Percentiles rank a stretch among this genome's conserved stretches.
phyloP scores from a whole-genome alignment of 2,329 filamentous ascomycete genomes.

The Trichoderma breve region DNA sequence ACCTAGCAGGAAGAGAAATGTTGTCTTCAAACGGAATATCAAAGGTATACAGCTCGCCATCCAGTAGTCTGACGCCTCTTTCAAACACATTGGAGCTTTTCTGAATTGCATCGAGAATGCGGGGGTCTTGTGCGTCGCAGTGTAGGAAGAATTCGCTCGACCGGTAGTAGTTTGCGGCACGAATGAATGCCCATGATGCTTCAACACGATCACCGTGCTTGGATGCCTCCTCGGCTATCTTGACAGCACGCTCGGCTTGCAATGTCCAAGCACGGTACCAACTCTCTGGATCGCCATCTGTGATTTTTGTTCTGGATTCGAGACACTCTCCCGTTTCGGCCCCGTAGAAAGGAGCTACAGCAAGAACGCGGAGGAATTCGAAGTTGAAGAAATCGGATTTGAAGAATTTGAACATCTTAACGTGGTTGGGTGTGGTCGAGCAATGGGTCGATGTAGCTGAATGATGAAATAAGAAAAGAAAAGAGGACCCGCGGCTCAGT shows the following conservation, averaged over 20 bases:
- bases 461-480: not conserved
- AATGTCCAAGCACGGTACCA: conserved; percentile 40
- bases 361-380: conserved; percentile 35
- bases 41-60: conserved; percentile 29
- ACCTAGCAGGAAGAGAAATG: conserved; percentile 35
- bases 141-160: conserved; percentile 35
- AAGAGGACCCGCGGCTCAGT: not conserved
- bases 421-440: not conserved
- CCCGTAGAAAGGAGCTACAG: not conserved
- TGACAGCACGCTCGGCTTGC: conserved; percentile 28
- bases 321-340: conserved; percentile 30
- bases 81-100: conserved; percentile 27
- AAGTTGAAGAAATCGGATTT: conserved; percentile 41
- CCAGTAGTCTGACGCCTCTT: conserved; percentile 31
- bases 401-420: conserved; percentile 37
- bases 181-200: conserved; percentile 38
- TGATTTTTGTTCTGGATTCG: conserved; percentile 36
- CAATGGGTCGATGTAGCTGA: not conserved
- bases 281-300: conserved; percentile 36
- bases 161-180: conserved; percentile 42
- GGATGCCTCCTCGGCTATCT: not conserved
- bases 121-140: conserved; percentile 26
- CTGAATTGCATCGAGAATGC: conserved; percentile 30
- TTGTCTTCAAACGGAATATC: conserved; percentile 40
- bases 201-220: conserved; percentile 29